Percentiles rank a stretch among this genome's conserved stretches.
phyloP scores from a whole-genome alignment of 305 asterid genomes.

The Fraxinus sp. region DNA sequence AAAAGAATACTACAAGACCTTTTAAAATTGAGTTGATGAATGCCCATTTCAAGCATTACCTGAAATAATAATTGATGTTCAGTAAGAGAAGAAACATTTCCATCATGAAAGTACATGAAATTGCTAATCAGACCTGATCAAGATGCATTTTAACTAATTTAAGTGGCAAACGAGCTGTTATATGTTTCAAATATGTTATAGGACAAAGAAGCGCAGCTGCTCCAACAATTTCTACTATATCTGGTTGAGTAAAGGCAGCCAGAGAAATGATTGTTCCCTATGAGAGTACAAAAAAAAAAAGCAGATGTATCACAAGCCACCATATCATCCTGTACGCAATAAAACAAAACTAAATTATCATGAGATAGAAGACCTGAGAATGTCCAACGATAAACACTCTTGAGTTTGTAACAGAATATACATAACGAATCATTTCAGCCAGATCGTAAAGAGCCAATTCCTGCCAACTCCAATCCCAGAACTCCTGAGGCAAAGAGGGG shows the following conservation, averaged over 20 bases:
- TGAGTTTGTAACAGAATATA: slow-evolving; percentile 55
- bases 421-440: slow-evolving; percentile 69
- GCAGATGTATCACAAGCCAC: slow-evolving; percentile 7
- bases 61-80: slow-evolving; percentile 28
- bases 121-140: slow-evolving; percentile 60
- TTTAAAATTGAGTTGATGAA: slow-evolving; percentile 87
- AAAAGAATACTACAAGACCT: slow-evolving; percentile 45
- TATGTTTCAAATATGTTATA: slow-evolving; percentile 78
- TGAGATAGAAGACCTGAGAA: slow-evolving; percentile 71
- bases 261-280: slow-evolving; percentile 97
- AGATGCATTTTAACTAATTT: slow-evolving; percentile 67
- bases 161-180: slow-evolving; percentile 63
- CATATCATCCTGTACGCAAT: not conserved
- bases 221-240: slow-evolving; percentile 69
- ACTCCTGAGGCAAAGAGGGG: slow-evolving; percentile 52
- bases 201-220: slow-evolving; percentile 98
- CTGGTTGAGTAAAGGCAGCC: slow-evolving; percentile 92
- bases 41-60: slow-evolving; percentile 73
- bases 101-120: slow-evolving; percentile 17
- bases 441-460: slow-evolving; percentile 87
- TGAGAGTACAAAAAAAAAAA: slow-evolving; percentile 18
- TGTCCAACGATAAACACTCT: slow-evolving; percentile 83
- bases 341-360: slow-evolving; percentile 3
- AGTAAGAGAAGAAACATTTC: slow-evolving; percentile 13
- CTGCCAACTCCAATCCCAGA: slow-evolving; percentile 99